phyloP scores from a whole-genome alignment of 257 asterid genomes.

The Knoxia roxburghii region DNA sequence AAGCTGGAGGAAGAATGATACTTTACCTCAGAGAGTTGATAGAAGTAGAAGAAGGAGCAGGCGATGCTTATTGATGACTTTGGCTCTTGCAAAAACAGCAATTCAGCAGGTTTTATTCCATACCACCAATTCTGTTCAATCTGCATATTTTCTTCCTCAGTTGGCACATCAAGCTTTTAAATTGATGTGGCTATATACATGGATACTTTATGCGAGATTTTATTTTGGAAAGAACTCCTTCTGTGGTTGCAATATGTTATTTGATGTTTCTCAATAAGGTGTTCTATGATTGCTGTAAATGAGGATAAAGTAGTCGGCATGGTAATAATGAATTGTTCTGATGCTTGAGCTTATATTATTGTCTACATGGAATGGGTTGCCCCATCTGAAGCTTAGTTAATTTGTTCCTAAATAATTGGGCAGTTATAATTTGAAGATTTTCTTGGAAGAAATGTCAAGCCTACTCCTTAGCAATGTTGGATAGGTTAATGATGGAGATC shows the following conservation, averaged over 20 bases:
- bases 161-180: not conserved
- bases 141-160: conserved; percentile 14
- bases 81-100: conserved; percentile 77
- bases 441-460: not conserved
- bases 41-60: conserved; percentile 97
- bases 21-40: conserved; percentile 87
- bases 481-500: not conserved
- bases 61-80: conserved; percentile 92
- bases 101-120: conserved; percentile 67
- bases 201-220: not conserved
- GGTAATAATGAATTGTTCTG: not conserved
- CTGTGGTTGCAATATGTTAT: not conserved
- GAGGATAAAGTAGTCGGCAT: not conserved
- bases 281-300: not conserved
- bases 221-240: not conserved
- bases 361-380: not conserved
- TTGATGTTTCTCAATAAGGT: not conserved
- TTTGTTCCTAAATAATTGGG: not conserved
- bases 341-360: not conserved
- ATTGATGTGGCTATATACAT: not conserved
- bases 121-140: conserved; percentile 11
- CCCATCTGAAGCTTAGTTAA: not conserved
- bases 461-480: not conserved
- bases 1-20: conserved; percentile 76
- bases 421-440: not conserved